phyloP scores from a whole-genome alignment of 495 filamentous ascomycete genomes.

The Penicillium egyptiacum region DNA sequence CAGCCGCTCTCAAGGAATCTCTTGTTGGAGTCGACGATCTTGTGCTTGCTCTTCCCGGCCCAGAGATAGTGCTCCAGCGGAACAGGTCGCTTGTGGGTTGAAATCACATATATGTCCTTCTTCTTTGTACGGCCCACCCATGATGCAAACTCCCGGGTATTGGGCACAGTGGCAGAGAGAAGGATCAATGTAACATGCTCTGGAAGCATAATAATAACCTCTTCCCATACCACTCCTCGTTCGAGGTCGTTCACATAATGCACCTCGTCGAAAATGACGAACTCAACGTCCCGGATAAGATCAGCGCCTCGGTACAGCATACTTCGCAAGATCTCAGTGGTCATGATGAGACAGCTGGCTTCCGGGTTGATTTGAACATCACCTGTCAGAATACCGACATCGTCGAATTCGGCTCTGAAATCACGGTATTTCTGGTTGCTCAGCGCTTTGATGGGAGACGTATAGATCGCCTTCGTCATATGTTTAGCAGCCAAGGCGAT shows the following conservation, averaged over 20 bases:
- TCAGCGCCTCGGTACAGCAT: conserved; percentile 98
- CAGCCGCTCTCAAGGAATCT: conserved; percentile 85
- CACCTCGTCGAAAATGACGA: conserved; percentile 98
- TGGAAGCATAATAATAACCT: conserved; percentile 99
- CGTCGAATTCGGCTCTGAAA: conserved; percentile 83
- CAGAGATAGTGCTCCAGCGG: conserved; percentile 95
- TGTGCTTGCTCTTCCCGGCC: conserved; percentile 87
- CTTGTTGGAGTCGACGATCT: conserved; percentile 92
- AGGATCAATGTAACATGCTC: conserved; percentile 94
- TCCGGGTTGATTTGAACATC: conserved; percentile 98
- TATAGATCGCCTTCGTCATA: conserved; percentile 99
- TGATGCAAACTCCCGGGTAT: conserved; percentile 95
- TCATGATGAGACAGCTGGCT: conserved; percentile 98
- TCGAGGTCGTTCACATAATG: conserved; percentile 99
- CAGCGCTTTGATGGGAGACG: conserved; percentile 96
- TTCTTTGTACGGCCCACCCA: conserved; percentile 99
- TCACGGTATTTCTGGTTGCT: conserved; percentile 99
- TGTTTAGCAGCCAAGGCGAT: conserved; percentile 94
- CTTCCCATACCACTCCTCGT: conserved; percentile 97
- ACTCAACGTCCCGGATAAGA: conserved; percentile 94
- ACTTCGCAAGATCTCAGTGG: conserved; percentile 94
- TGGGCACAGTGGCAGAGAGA: conserved; percentile 93
- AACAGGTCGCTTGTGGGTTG: conserved; percentile 91
- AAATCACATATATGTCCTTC: conserved; percentile 98
- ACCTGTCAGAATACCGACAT: conserved; percentile 94